Evolutionary conservation across 2,329 filamentous ascomycete genomes (phyloP).

Genomic region (Verticillium klebahnii): DNA sequence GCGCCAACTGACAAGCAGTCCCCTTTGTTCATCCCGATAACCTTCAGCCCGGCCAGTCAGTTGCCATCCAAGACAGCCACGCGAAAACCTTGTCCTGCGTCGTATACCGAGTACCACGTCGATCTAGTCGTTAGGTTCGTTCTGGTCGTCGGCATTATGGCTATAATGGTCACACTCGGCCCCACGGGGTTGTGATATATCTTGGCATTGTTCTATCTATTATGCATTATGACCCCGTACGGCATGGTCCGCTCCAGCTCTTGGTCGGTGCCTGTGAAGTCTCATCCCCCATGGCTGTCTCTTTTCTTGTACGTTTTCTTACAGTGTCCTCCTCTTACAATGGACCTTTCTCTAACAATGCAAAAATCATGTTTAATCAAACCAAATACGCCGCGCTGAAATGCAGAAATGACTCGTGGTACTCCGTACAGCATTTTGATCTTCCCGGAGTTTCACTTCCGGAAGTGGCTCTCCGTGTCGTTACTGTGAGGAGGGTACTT

Average conservation of each 20-base stretch:
- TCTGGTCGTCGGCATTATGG: not conserved
- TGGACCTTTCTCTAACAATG: not conserved
- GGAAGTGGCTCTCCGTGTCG: slow-evolving; percentile 21
- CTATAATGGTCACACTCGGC: not conserved
- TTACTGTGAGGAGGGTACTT: slow-evolving; percentile 41
- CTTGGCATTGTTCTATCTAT: slow-evolving; percentile 7
- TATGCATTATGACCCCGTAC: slow-evolving; percentile 9
- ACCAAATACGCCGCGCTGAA: slow-evolving; percentile 1
- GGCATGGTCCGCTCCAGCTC: slow-evolving; percentile 31
- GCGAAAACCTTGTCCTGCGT: too few species aligned
- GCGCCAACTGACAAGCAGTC: too few species aligned
- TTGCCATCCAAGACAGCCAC: too few species aligned
- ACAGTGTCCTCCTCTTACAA: not conserved
- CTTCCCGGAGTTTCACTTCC: not conserved
- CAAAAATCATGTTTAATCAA: not conserved
- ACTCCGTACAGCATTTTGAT: not conserved
- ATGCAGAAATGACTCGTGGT: not conserved
- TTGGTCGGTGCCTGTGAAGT: slow-evolving; percentile 26
- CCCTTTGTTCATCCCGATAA: too few species aligned
- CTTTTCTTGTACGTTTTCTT: not conserved
- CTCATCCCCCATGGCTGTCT: slow-evolving; percentile 1
- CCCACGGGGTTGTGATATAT: not conserved
- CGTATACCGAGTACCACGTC: too few species aligned
- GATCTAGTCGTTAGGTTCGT: too few species aligned
- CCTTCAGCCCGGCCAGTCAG: too few species aligned